phyloP scores from a whole-genome alignment of 257 asterid genomes.

The Solanum neorickii region DNA sequence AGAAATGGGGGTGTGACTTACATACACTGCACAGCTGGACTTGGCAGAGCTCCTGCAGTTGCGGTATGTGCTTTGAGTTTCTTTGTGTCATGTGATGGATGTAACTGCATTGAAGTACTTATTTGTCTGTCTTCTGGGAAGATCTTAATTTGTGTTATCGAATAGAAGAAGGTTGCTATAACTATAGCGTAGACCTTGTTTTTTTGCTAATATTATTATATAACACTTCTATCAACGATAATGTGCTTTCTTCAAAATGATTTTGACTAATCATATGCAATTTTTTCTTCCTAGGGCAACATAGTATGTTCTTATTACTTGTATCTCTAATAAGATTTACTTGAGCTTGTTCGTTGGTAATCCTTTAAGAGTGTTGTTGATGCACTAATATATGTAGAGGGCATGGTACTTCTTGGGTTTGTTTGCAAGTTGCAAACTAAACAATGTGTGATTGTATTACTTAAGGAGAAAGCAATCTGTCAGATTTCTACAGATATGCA shows the following conservation, averaged over 20 bases:
- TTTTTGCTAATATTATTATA: background rate
- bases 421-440: background rate
- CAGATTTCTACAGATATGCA: background rate
- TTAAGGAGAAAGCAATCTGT: background rate
- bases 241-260: background rate
- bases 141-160: background rate
- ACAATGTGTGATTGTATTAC: background rate
- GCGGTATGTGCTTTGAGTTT: slow-evolving; percentile 44
- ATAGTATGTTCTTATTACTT: background rate
- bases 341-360: background rate
- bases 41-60: slow-evolving; percentile 94
- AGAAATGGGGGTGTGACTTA: slow-evolving; percentile 82
- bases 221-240: background rate
- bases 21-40: slow-evolving; percentile 97
- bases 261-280: background rate
- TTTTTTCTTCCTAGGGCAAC: background rate
- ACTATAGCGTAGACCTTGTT: background rate
- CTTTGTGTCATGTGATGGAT: background rate
- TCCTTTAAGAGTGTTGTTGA: background rate
- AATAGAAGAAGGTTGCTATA: background rate
- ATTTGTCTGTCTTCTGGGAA: background rate
- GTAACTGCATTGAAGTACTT: background rate
- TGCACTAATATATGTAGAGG: background rate
- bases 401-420: background rate
- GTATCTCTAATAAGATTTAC: background rate